Evolutionary conservation across 140 eudicot species (phyloP), one percentile per base, ranked within the genome.

Genomic region (Oenanthe javanica): DNA sequence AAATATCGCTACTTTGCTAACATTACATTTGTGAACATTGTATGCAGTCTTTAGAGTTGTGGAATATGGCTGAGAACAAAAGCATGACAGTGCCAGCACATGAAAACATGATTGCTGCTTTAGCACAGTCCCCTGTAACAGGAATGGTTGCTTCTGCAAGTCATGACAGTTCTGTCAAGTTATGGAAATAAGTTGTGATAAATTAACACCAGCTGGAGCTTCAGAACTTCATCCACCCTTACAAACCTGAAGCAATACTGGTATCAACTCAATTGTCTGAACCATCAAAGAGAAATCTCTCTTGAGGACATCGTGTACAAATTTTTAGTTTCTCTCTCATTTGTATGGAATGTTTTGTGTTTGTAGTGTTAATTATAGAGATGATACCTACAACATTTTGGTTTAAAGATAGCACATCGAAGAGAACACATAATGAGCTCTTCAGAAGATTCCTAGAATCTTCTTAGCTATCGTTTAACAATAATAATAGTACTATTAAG

Each of bases 131-230:
- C 13, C 89, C 94, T 38, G 86, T 82, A 54, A 92, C 95, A 0
- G 96, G 97, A 79, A 90, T 90, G 95, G 96, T 92, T 45, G 97
- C 97, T 21, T 92, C 97, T n/a, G 97, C 96, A 72, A 93, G 99
- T 79, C 99, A 96, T n/a, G 97, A 93, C 87, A 89, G 89, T 77
- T 89, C 96, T 4, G 96, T 96, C 43, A 96, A 93, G 86, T 72
- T 96, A 52, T 93, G 98, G 99, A 96, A 95, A 84, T 95, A 84
- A 90, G 1, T 40, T 21, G 21, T 8, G 36, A 25, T 19, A 59
- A 18, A 59, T n/a, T 59, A 0, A 6, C 13, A 59, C 67, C 4
- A 11, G 21, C 21, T 59, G 64, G 64, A 57, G 64, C 25, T 57
- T 9, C 57, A 51, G 57, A 18, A 40, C 47, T 31, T 45, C 16